Base-by-base conservation (phyloP, 208 protist genomes). In the Trypanosoma melophagium region DNA sequence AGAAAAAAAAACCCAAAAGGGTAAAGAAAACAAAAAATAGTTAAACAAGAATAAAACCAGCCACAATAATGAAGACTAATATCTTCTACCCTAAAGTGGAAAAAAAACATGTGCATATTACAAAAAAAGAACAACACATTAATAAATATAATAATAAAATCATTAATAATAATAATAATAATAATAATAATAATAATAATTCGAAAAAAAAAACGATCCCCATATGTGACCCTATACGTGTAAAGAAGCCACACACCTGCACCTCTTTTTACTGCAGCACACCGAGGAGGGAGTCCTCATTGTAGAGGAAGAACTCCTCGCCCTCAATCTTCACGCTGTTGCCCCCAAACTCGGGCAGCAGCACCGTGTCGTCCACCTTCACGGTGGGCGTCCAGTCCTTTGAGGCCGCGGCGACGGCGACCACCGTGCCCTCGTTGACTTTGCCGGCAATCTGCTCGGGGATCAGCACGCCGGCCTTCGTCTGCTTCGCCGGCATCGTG, bases 381-480 rank as follows among this genome's bases (percentile, higher is more conserved):
- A 95, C 87, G 35, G 86, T 90, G 69, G 92, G 92, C 58, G 79
- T 91, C 89, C 89, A 97, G 76, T 97, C 92, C 85, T 92, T 93
- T 63, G 79, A 84, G 55, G 60, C 90, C n/a, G 84, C 83, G 21
- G 92, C 89, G 10, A 97, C 92, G 4, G 92, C 92, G 51, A 96
- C 76, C 52, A 97, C 88, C 13, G 84, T 95, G 65, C 87, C 92
- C 83, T 97, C 92, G 84, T 97, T 97, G 73, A 95, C 80, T 84
- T 97, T 97, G 50, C 85, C 84, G 17, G 89, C 88, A n/a, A 93
- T 86, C 80, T 95, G 87, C 83, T 95, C 88, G 19, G 92, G 92
- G 71, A 97, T 97, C 57, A 97, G 88, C 66, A 97, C 84, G 58
- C 92, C 92, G n/a, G 92, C 88, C 88, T 94, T 92, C 53, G 92